Evolutionary conservation across 768 basidiomycete genomes (phyloP).

Genomic region (Sporobolomyces phaffii): DNA sequence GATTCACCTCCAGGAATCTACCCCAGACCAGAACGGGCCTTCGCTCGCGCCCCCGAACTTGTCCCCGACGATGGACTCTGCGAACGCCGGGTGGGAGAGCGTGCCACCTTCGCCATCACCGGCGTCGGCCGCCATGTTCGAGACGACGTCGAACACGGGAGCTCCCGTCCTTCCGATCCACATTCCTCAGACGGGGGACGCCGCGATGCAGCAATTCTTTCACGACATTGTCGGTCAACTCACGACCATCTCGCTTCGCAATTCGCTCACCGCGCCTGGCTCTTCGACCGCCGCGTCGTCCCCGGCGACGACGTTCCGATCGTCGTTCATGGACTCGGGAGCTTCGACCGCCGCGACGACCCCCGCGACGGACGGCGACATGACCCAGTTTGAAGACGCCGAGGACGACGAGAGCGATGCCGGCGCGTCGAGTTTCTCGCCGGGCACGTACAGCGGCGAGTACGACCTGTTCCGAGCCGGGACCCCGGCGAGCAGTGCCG

Average conservation of each 20-base stretch:
- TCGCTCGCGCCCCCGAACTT: conserved; percentile 11
- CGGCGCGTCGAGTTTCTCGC: not conserved
- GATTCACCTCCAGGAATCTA: conserved; percentile 43
- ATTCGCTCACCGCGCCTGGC: conserved; percentile 31
- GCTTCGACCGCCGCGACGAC: conserved; percentile 13
- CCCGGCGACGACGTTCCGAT: conserved; percentile 24
- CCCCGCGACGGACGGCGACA: conserved; percentile 19
- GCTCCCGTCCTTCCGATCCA: conserved; percentile 51
- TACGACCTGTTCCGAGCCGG: conserved; percentile 9
- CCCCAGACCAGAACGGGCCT: conserved; percentile 28
- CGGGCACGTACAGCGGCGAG: not conserved
- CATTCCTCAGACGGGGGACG: conserved; percentile 67
- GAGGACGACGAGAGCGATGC: conserved; percentile 40
- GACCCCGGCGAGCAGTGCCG: conserved; percentile 2
- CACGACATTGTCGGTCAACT: conserved; percentile 58
- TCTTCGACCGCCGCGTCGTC: conserved; percentile 18
- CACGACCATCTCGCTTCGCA: conserved; percentile 41
- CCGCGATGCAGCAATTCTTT: conserved; percentile 74
- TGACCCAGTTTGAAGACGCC: conserved; percentile 42
- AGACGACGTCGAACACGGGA: not conserved
- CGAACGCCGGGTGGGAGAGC: conserved; percentile 26
- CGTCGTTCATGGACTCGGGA: conserved; percentile 21
- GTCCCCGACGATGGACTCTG: not conserved
- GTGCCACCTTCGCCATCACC: conserved; percentile 33
- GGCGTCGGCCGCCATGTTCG: conserved; percentile 7